These are phyloP conservation scores for Solanum bulbocastanum DNA, from an alignment of 257 asterid genomes.

Conservation along the genomic window DNA sequence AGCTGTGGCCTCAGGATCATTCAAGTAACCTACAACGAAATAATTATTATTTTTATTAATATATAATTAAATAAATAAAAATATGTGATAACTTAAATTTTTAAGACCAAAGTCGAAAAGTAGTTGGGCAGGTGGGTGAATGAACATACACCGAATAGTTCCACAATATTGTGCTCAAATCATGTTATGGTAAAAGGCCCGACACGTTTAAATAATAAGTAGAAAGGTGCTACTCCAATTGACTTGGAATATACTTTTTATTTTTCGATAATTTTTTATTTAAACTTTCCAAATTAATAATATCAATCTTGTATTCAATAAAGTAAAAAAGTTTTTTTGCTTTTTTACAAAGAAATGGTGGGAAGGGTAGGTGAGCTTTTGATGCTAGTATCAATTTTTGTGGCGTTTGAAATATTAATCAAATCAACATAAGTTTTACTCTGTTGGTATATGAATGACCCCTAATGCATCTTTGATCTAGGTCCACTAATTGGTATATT, in stretches of 20 bases:
- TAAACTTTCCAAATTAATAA: too few relatives aligned
- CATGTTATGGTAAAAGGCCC: not conserved
- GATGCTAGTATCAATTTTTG: not conserved
- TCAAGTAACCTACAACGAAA: conserved; percentile 48
- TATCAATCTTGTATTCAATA: too few relatives aligned
- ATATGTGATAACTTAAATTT: not conserved
- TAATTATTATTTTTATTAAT: not conserved
- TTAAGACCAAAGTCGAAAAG: not conserved
- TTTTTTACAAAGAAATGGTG: not conserved
- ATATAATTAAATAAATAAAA: not conserved
- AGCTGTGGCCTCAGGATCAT: conserved; percentile 55
- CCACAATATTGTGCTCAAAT: not conserved
- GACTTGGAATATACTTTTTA: too few relatives aligned
- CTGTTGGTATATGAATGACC: not conserved
- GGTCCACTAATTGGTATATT: not conserved
- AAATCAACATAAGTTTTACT: not conserved
- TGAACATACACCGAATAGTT: not conserved
- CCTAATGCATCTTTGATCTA: not conserved
- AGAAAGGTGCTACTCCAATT: not conserved
- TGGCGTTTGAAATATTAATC: not conserved
- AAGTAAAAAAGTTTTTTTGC: not conserved
- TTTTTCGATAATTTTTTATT: not conserved
- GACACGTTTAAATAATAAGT: not conserved
- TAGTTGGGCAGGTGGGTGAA: not conserved
- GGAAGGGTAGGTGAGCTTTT: not conserved